Base-by-base conservation (phyloP, 192 early-diverging fungal species). In the Jimgerdemannia lactiflua region DNA sequence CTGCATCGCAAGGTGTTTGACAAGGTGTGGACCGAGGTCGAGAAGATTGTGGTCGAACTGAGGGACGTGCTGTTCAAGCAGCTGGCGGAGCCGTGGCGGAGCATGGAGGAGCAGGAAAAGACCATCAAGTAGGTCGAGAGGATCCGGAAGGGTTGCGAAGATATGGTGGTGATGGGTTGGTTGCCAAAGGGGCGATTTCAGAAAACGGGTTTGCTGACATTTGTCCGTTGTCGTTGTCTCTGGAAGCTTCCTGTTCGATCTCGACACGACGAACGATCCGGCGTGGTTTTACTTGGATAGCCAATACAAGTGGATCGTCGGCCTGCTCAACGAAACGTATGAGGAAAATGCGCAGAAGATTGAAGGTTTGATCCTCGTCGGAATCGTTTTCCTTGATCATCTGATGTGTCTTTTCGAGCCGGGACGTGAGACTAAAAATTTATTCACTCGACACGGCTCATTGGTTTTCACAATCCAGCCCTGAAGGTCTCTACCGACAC, bases 11-110 rank as follows among this genome's bases (percentile, higher is more conserved):
- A 85, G 69, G 95, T 99, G 17, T 97, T 99, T 87, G 95, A 96
- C 72, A 92, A 94, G 73, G 94, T 99, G 43, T 99, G 97, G 97
- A 84, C 79, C 0, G 96, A 98, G 79, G 96, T 97, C 8, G 92
- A 94, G 65, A 87, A 91, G 42, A 95, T 95, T 75, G 90, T 97
- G 4, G 87, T 86, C 1, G 85, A 87, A 70, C 77, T 96, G 18
- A 84, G 91, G 66, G 86, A 88, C n/a, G 89, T 92, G 8, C 82
- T 99, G 74, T 91, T 94, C 49, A 86, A 86, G 65, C 88, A 92
- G 76, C 80, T 99, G 69, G 88, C 86, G 11, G 92, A 95, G 72
- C 87, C 91, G 10, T 92, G 90, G 87, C 82, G 86, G 29, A 82
- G 93, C 10, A 89, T 97, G 79, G 95, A 97, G 49, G 92, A 92